phyloP scores from a whole-genome alignment of 2,329 filamentous ascomycete genomes.

The Fusarium xyrophilum region DNA sequence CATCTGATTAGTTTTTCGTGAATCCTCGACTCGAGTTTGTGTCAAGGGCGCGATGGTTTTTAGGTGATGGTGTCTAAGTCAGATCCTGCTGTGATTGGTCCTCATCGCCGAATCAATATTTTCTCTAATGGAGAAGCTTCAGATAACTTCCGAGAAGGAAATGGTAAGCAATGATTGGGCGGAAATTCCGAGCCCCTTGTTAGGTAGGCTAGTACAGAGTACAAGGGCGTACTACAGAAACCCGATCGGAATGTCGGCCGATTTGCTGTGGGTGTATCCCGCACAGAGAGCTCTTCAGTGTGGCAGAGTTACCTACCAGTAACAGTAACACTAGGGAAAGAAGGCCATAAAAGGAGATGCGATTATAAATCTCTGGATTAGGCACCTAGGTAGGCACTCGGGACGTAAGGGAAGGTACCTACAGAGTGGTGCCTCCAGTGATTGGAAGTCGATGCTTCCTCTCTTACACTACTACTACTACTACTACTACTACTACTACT shows the following conservation, averaged over 20 bases:
- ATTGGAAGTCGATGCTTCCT: background rate
- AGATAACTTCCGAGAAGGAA: background rate
- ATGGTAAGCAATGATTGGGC: background rate
- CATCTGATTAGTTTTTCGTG: constrained; percentile 6
- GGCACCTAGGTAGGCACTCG: background rate
- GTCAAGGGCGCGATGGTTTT: constrained; percentile 8
- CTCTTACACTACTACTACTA: too few relatives aligned
- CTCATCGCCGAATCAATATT: constrained; percentile 15
- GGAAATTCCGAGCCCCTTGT: background rate
- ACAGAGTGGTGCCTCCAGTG: background rate
- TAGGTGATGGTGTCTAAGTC: constrained; percentile 13
- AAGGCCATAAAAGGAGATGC: background rate
- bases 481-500: too few relatives aligned
- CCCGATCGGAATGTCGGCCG: background rate
- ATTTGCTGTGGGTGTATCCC: background rate
- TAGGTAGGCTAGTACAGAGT: background rate
- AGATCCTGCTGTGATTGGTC: constrained; percentile 13
- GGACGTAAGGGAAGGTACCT: too few relatives aligned
- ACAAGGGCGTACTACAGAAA: background rate
- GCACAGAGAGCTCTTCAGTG: background rate
- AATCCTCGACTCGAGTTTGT: constrained; percentile 10
- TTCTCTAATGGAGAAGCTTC: background rate
- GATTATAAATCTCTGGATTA: background rate
- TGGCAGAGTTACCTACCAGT: background rate
- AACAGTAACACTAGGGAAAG: background rate